Base-by-base conservation (phyloP, 208 protist genomes). In the Crithidia expoeki region DNA sequence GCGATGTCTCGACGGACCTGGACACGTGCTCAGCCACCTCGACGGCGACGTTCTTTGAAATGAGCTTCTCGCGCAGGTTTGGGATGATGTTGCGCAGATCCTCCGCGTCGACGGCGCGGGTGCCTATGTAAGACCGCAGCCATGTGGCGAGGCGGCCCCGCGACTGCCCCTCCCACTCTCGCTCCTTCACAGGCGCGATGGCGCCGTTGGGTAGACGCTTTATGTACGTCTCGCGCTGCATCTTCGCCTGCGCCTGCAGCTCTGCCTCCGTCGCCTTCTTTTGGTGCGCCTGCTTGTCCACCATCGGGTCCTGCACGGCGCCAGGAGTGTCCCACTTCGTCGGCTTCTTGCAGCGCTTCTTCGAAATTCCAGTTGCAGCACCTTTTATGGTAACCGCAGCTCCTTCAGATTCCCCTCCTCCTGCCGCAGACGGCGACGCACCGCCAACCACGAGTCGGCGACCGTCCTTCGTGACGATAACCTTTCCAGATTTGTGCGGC, bases 31-130 rank as follows among this genome's bases (percentile, higher is more conserved):
- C 91, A 1, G 98, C 98, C 52, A 99, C 96, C 40, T 99, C 96
- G 2, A 89, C 77, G 0, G 98, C 98, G 9, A 99, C 99, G 82
- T 99, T 99, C 85, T 99, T 99, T 12, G 53, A 65, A 27, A 99
- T 97, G 17, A 99, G 84, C 78, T 98, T 95, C 42, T 98, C 86
- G 57, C 91, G 88, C 40, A 99, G 83, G 52, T 90, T 66, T 7
- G 86, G 90, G 46, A 99, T 85, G 30, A 98, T 86, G 12, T 94
- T 86, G 58, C 92, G 66, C 19, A 99, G 70, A 57, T 98, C 98
- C 10, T 91, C 80, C 12, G 84, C 74, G 56, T 93, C 87, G 25
- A 98, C 71, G 51, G 94, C 81, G 42, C 89, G 88, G 19, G 70
- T 72, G 11, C 89, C 85, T 1, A 97, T 82, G 70, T 85, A 93